Conservation (phyloP, 2,329 filamentous ascomycete species). For the Fusarium sp. region DNA sequence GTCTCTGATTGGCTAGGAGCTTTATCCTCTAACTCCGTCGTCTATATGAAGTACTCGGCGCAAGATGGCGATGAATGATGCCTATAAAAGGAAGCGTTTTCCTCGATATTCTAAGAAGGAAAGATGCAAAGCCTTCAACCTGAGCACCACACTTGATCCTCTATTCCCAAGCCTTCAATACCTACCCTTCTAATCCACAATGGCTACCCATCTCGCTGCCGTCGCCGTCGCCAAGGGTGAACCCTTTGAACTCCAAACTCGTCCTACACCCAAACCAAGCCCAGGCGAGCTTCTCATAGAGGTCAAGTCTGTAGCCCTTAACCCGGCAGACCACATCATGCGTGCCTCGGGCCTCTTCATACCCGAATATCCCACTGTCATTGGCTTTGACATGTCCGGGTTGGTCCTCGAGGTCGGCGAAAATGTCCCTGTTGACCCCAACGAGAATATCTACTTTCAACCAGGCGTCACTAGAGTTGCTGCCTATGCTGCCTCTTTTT, state of each 20-base stretch:
- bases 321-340: slow-evolving; percentile 59
- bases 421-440: slow-evolving; percentile 46
- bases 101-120: not conserved
- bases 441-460: slow-evolving; percentile 39
- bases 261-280: slow-evolving; percentile 58
- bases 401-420: slow-evolving; percentile 56
- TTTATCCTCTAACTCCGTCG: not conserved
- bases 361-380: slow-evolving; percentile 54
- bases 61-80: not conserved
- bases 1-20: slow-evolving; percentile 44
- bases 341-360: slow-evolving; percentile 58
- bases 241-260: slow-evolving; percentile 52
- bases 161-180: not conserved
- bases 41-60: not conserved
- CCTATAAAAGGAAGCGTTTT: slow-evolving; percentile 12
- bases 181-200: slow-evolving; percentile 12
- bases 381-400: slow-evolving; percentile 58
- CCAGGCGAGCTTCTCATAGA: slow-evolving; percentile 60
- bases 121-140: not conserved
- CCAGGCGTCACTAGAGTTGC: slow-evolving; percentile 53
- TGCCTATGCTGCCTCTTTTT: slow-evolving; percentile 54
- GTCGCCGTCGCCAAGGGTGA: slow-evolving; percentile 49
- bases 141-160: not conserved
- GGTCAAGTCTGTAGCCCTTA: slow-evolving; percentile 61
- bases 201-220: slow-evolving; percentile 57